phyloP scores from a whole-genome alignment of 352 stramenopile species.

The Phytophthora agathidicida region DNA sequence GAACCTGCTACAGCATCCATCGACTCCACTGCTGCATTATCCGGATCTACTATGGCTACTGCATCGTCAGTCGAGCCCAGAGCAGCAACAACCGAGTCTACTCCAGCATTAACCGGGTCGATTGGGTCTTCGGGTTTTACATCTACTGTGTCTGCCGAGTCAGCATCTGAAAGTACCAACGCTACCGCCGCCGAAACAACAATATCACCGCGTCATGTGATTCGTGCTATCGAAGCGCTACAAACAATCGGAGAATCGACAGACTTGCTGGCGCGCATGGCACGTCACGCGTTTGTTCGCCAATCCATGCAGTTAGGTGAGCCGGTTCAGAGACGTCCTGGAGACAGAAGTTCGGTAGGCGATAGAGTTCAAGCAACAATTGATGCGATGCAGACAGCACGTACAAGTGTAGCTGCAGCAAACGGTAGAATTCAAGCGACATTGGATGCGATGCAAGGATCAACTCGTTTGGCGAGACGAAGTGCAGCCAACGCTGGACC shows the following conservation, averaged over 20 bases:
- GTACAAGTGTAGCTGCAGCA: not conserved
- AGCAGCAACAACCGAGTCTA: not conserved
- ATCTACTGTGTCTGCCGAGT: not conserved
- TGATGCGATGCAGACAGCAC: constrained; percentile 4
- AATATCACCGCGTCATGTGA: constrained; percentile 27
- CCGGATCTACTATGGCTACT: not conserved
- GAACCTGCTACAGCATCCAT: not conserved
- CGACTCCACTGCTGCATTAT: not conserved
- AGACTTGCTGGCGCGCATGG: constrained; percentile 54
- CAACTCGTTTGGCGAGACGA: constrained; percentile 11
- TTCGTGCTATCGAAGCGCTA: constrained; percentile 59
- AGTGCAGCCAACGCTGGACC: constrained; percentile 12
- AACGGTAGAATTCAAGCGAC: constrained; percentile 6
- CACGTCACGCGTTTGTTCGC: constrained; percentile 56
- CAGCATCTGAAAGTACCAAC: not conserved
- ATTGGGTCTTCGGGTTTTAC: not conserved
- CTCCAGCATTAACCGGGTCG: not conserved
- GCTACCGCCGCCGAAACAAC: not conserved
- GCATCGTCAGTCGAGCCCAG: not conserved
- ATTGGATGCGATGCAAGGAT: constrained; percentile 12
- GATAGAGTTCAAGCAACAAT: constrained; percentile 13
- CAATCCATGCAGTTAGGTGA: constrained; percentile 39
- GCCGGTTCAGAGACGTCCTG: constrained; percentile 19
- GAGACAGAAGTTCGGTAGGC: not conserved
- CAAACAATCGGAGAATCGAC: constrained; percentile 60